A percentile compares a stretch with the other conserved stretches of the same genome.
Evolutionary conservation across 202 grass and related monocot genomes (phyloP).

Genomic region (Musa balbisiana): DNA sequence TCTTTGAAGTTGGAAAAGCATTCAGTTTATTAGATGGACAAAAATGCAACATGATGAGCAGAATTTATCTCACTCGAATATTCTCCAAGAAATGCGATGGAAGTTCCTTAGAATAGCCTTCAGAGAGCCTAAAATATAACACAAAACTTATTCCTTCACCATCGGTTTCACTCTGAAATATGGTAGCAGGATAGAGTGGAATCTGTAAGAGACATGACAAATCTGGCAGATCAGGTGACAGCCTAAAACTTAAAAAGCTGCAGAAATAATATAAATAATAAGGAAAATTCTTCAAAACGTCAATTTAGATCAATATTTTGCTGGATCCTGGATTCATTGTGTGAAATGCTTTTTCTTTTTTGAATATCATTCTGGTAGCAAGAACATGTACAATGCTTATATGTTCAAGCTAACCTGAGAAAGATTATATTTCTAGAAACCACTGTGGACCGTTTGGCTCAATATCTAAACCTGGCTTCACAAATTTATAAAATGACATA

Average conservation of each 20-base stretch:
- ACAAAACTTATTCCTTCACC: conserved; percentile 95
- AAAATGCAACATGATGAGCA: conserved; percentile 12
- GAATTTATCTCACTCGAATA: conserved; percentile 61
- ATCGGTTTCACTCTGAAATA: conserved; percentile 93
- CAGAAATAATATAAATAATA: background rate
- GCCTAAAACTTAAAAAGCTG: background rate
- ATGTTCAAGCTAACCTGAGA: too few species aligned
- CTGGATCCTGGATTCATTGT: background rate
- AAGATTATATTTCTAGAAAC: background rate
- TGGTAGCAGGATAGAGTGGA: conserved; percentile 82
- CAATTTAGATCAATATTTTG: background rate
- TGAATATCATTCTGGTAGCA: background rate
- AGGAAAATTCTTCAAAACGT: background rate
- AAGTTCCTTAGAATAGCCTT: conserved; percentile 87
- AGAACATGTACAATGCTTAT: background rate
- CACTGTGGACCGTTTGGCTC: background rate
- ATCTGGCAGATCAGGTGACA: conserved; percentile 17
- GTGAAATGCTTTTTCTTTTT: background rate
- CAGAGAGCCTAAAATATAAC: conserved; percentile 90
- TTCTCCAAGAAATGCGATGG: conserved; percentile 66
- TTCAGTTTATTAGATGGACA: background rate
- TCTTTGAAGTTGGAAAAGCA: too few species aligned
- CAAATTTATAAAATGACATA: background rate
- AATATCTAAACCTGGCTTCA: background rate
- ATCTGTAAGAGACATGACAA: conserved; percentile 45